Percentiles rank a stretch among this genome's conserved stretches.
Conservation (phyloP, 140 eudicot species). For the Bidens hawaiensis region DNA sequence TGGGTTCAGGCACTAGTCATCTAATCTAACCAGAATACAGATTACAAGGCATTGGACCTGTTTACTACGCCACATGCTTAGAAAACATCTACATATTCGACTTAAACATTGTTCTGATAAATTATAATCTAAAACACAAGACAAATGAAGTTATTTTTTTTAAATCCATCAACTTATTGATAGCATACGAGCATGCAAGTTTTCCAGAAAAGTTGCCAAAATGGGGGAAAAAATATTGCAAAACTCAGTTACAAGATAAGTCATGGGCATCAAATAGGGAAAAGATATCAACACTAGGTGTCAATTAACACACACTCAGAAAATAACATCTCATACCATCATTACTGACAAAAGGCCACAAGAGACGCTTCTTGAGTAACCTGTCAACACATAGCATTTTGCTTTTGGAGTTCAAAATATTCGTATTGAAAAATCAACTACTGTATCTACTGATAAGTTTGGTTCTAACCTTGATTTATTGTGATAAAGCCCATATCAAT, state of each 20-base stretch:
- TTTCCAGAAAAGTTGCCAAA: slow-evolving; percentile 3
- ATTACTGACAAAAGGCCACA: slow-evolving; percentile 5
- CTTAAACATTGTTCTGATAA: not conserved
- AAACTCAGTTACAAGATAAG: not conserved
- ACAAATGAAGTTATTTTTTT: not conserved
- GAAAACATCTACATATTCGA: not conserved
- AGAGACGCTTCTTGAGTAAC: slow-evolving; percentile 15
- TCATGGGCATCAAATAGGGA: slow-evolving; percentile 3
- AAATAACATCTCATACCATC: not conserved
- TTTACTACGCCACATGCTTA: no score
- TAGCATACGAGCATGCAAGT: slow-evolving; percentile 6
- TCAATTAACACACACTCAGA: slow-evolving; percentile 13
- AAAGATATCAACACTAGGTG: slow-evolving; percentile 2
- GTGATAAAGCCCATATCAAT: slow-evolving; percentile 8
- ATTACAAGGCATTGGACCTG: no score
- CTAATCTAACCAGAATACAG: no score
- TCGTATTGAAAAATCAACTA: not conserved
- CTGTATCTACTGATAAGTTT: not conserved
- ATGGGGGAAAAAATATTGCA: slow-evolving; percentile 13
- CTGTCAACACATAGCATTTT: slow-evolving; percentile 21
- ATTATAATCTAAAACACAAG: not conserved
- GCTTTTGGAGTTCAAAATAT: not conserved
- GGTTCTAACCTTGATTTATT: slow-evolving; percentile 40
- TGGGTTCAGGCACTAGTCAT: no score
- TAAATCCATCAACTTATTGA: slow-evolving; percentile 12